phyloP scores from a whole-genome alignment of 768 basidiomycete genomes.

The Boletus huronensis region DNA sequence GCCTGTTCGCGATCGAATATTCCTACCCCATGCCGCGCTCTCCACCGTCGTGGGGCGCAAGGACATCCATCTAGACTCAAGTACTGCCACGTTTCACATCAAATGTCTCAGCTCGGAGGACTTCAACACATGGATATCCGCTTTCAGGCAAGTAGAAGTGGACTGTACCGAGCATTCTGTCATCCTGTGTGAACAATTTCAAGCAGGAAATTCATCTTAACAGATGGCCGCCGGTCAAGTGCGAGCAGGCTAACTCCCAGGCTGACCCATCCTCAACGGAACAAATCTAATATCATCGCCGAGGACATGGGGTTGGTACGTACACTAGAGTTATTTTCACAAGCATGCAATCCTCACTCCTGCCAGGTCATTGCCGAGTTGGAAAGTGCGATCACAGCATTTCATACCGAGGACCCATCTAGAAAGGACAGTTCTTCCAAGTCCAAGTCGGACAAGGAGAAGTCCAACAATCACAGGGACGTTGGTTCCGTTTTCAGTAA shows the following conservation, averaged over 20 bases:
- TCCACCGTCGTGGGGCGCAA: conserved; percentile 68
- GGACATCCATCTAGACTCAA: conserved; percentile 79
- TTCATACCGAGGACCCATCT: conserved; percentile 39
- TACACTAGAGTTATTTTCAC: conserved; percentile 12
- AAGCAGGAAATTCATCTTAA: conserved; percentile 57
- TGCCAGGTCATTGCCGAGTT: conserved; percentile 56
- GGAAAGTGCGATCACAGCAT: conserved; percentile 47
- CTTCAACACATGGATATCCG: conserved; percentile 70
- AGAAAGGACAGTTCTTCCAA: conserved; percentile 36
- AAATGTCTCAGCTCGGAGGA: conserved; percentile 71
- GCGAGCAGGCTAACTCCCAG: conserved; percentile 37
- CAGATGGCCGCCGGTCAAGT: conserved; percentile 35
- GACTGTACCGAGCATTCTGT: not conserved
- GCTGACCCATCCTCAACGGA: conserved; percentile 44
- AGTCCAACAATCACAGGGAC: conserved; percentile 33
- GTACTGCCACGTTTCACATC: conserved; percentile 75
- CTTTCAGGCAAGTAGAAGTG: conserved; percentile 56
- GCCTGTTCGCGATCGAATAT: conserved; percentile 67
- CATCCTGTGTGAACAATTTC: conserved; percentile 18
- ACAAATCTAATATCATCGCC: conserved; percentile 47
- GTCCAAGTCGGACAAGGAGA: conserved; percentile 45
- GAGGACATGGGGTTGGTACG: conserved; percentile 68
- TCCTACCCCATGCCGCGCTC: conserved; percentile 68
- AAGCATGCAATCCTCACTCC: conserved; percentile 1
- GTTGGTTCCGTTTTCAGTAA: conserved; percentile 46